Percentiles rank a stretch among this genome's conserved stretches.
phyloP scores from a whole-genome alignment of 257 asterid species.

The Cinchona pubescens region DNA sequence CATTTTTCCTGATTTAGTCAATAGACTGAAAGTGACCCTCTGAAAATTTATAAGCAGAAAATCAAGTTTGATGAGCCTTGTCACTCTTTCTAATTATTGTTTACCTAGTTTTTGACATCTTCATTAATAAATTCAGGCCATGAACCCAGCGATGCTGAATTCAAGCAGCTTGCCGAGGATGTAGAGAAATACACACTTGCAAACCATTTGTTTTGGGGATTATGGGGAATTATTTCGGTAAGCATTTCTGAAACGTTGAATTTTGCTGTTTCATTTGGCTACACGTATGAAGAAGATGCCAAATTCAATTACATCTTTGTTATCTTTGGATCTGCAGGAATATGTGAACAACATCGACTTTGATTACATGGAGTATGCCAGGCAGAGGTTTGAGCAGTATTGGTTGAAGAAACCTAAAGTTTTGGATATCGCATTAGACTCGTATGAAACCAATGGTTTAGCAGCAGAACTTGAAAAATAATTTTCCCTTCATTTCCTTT shows the following conservation, averaged over 20 bases:
- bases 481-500: background rate
- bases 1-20: background rate
- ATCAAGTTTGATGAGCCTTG: background rate
- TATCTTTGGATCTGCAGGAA: conserved; percentile 41
- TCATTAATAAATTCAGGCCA: conserved; percentile 39
- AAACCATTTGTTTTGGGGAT: conserved; percentile 93
- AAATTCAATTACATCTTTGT: background rate
- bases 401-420: conserved; percentile 55
- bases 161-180: conserved; percentile 48
- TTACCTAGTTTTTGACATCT: background rate
- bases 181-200: conserved; percentile 73
- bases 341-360: conserved; percentile 74
- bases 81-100: too few relatives aligned
- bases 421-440: conserved; percentile 16
- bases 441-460: conserved; percentile 5
- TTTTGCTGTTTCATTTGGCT: background rate
- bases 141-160: conserved; percentile 38
- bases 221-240: conserved; percentile 97
- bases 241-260: background rate
- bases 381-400: conserved; percentile 80
- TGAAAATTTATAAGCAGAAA: background rate
- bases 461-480: conserved; percentile 16
- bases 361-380: conserved; percentile 78
- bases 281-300: background rate
- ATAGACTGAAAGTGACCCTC: background rate